Conservation (phyloP, 768 basidiomycete species). For the Coprinopsis cinerea region DNA sequence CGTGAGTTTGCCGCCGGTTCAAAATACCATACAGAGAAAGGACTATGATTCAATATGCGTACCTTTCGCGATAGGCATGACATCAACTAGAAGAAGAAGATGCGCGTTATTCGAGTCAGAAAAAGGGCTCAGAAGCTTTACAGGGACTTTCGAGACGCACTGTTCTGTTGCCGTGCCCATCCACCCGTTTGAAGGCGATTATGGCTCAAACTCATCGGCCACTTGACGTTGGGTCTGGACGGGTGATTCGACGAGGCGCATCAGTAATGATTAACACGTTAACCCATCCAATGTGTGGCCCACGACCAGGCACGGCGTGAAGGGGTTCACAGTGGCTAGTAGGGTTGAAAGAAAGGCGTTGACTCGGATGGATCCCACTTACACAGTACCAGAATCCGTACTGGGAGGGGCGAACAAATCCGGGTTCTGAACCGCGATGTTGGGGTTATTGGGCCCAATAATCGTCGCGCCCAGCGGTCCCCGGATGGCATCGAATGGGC, state of each 20-base stretch:
- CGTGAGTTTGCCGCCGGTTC: too few relatives aligned
- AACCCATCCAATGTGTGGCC: too few relatives aligned
- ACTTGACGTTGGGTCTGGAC: constrained; percentile 46
- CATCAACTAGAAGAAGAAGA: constrained; percentile 25
- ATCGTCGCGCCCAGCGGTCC: constrained; percentile 35
- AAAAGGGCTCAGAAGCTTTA: not conserved
- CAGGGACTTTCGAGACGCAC: constrained; percentile 21
- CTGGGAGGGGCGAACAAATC: constrained; percentile 40
- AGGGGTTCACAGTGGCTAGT: not conserved
- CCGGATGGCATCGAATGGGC: constrained; percentile 28
- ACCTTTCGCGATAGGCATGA: constrained; percentile 48
- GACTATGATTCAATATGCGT: constrained; percentile 6
- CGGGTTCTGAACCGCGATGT: constrained; percentile 38
- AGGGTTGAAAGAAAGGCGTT: not conserved
- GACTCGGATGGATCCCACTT: constrained; percentile 13
- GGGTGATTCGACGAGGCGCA: too few relatives aligned
- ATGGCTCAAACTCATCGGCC: constrained; percentile 51
- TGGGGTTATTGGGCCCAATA: constrained; percentile 35
- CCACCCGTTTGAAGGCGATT: constrained; percentile 54
- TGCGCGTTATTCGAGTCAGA: not conserved
- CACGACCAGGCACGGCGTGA: too few relatives aligned
- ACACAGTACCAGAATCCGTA: constrained; percentile 40
- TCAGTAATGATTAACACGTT: too few relatives aligned
- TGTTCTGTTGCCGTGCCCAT: constrained; percentile 54
- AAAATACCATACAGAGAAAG: not conserved